Base-by-base conservation (phyloP, 257 asterid genomes). In the Nicotiana noctiflora region DNA sequence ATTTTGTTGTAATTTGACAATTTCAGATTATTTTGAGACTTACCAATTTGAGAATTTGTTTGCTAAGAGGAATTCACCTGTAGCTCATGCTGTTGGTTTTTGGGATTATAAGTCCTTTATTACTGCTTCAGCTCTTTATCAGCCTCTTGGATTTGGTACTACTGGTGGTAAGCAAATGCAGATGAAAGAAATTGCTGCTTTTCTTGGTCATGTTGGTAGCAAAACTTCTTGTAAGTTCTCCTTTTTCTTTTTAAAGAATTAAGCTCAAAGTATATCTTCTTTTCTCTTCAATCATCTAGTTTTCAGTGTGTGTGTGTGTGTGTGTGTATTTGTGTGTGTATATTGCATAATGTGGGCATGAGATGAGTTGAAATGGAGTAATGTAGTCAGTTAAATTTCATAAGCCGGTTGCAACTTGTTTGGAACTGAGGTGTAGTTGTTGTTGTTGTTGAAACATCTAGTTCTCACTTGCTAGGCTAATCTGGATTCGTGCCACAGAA, bases 101-200 rank as follows among this genome's bases (percentile, higher is more conserved):
- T 93, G 98, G 98, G 97, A 93, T 68, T 93, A 89, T 83, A 77
- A 76, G 63, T 90, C 98, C 5, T 95, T 95, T 85, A 93, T 93
- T 80, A 77, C 80, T 68, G 97, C 97, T 82, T 87, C 97, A 80
- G 80, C 99, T 68, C 0, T 81, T 15, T 92, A 80, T 77, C 90
- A 95, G 92, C 98, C 96, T 27, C 87, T 65, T 8, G 99, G 99
- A 21, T 95, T 95, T 62, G 97, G 97, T 46, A 95, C 99, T 23
- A 88, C 98, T 75, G 98, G 98, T 75, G 93, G 94, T 29, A 83
- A 83, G 77, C 57, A 84, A 12, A 44, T 49, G 86, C 97, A 92
- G 87, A 90, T 93, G 95, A 87, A 76, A 85, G 99, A 95, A 79
- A n/a, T 93, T 44, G 89, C 92, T 49, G 98, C 98, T 61, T 91